Percentiles rank a stretch among this genome's conserved stretches.
phyloP scores from a whole-genome alignment of 1,284 basidiomycete species.

The Lentinula novae-zelandiae region DNA sequence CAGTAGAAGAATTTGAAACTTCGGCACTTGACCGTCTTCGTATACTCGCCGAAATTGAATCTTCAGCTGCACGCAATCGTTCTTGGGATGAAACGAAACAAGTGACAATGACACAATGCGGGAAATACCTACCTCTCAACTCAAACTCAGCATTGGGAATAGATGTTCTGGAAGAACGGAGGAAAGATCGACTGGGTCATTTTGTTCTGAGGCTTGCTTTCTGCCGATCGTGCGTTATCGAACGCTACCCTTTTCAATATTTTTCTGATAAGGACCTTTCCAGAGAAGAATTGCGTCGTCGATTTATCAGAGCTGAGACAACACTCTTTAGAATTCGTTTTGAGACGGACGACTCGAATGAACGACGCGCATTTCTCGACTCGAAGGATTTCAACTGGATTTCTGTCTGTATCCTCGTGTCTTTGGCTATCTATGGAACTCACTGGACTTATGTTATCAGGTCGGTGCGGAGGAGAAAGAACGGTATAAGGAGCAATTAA shows the following conservation, averaged over 20 bases:
- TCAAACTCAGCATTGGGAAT: conserved; percentile 46
- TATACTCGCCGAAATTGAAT: conserved; percentile 93
- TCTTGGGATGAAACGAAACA: conserved; percentile 72
- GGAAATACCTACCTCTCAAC: conserved; percentile 72
- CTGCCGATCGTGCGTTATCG: conserved; percentile 80
- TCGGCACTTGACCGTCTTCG: conserved; percentile 88
- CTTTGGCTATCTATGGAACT: not conserved
- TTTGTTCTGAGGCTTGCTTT: conserved; percentile 95
- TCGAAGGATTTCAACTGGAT: conserved; percentile 82
- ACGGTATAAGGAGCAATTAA: conserved; percentile 48
- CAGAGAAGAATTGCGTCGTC: conserved; percentile 87
- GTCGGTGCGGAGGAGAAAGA: conserved; percentile 63
- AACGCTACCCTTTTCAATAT: not conserved
- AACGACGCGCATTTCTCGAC: conserved; percentile 70
- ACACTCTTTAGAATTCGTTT: conserved; percentile 85
- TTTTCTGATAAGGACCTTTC: not conserved
- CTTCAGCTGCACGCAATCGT: conserved; percentile 83
- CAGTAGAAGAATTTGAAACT: conserved; percentile 94
- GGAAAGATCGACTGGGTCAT: conserved; percentile 89
- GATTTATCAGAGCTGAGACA: conserved; percentile 90
- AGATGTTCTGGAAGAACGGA: conserved; percentile 37
- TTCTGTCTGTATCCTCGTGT: conserved; percentile 39
- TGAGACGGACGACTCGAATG: conserved; percentile 61
- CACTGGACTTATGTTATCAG: conserved; percentile 27
- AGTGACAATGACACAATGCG: conserved; percentile 57